Percentiles rank a stretch among this genome's conserved stretches.
Conservation (phyloP, 2,329 filamentous ascomycete species). For the Escovopsis sp. region DNA sequence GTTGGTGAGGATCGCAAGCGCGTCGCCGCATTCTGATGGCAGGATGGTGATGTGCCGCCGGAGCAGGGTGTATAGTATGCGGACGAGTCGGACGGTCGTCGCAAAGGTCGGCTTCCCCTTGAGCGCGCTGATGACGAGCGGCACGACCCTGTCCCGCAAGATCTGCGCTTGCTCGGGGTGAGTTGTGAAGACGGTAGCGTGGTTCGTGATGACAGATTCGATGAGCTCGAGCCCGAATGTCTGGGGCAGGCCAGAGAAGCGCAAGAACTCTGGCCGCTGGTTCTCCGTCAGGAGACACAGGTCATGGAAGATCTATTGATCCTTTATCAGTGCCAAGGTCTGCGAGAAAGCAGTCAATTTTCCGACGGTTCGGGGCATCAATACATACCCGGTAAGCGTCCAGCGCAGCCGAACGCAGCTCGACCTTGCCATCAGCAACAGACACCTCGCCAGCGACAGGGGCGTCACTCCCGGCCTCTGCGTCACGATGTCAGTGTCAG, state of each 20-base stretch:
- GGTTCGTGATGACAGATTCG: conserved; percentile 76
- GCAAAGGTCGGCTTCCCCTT: conserved; percentile 69
- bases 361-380: background rate
- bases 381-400: conserved; percentile 61
- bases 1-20: conserved; percentile 67
- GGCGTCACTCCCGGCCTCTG: conserved; percentile 33
- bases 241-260: conserved; percentile 61
- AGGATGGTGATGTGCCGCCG: conserved; percentile 64
- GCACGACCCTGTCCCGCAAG: conserved; percentile 64
- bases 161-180: conserved; percentile 74
- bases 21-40: conserved; percentile 66
- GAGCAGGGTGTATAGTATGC: conserved; percentile 71
- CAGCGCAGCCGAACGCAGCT: conserved; percentile 60
- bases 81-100: conserved; percentile 64
- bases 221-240: conserved; percentile 84
- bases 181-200: conserved; percentile 61
- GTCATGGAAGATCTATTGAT: conserved; percentile 64
- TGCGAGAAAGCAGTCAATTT: too few species aligned
- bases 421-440: conserved; percentile 46
- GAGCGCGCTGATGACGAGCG: conserved; percentile 63
- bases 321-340: too few species aligned
- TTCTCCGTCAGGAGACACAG: conserved; percentile 78
- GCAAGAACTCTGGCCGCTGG: conserved; percentile 67
- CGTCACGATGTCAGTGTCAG: conserved; percentile 1
- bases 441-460: conserved; percentile 53